Base-by-base conservation (phyloP, 1,139 yeast genomes). In the Diutina neorugosa region DNA sequence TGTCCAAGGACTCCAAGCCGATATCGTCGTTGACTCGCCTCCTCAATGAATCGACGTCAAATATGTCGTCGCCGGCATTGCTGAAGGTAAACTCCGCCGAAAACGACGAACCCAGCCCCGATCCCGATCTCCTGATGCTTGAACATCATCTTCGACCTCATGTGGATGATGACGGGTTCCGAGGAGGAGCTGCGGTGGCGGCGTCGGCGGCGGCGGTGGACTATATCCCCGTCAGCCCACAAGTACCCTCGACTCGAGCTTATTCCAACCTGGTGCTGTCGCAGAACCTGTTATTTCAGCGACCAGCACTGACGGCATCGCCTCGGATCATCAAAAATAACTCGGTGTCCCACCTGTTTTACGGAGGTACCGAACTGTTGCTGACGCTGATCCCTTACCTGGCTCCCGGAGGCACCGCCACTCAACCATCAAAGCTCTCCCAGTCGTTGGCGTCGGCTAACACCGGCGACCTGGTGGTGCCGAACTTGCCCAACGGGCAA, bases 311-410 rank as follows among this genome's bases (percentile, higher is more conserved):
- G 50, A 27, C 50, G n/a, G 62, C 64, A 19, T 67, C 73, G 56
- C 80, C 79, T 4, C 65, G 78, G 49, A 66, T 72, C 52, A 69
- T 68, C 49, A 65, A 76, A 43, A 73, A 76, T 51, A 74, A 75
- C 55, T 75, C 78, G 23, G 66, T 72, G 37, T 67, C 78, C 4
- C 77, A 73, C 59, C 69, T 74, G 25, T 71, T 73, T 54, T 62
- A 68, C 54, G 66, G 69, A 54, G 68, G 68, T n/a, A 64, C 65
- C 43, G 78, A 74, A 55, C 76, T 84, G 53, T 69, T 83, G 57
- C 79, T 87, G 12, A 71, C 81, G 20, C 76, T 81, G 52, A 84
- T 85, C 53, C 93, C 93, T 0, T 85, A 83, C 64, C 74, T 84
- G 7, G 90, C 84, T 1, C 93, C 93, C 0, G 85, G 85, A 12